Base-by-base conservation (phyloP, 257 asterid genomes). In the Nicotiana tomentosiformis region DNA sequence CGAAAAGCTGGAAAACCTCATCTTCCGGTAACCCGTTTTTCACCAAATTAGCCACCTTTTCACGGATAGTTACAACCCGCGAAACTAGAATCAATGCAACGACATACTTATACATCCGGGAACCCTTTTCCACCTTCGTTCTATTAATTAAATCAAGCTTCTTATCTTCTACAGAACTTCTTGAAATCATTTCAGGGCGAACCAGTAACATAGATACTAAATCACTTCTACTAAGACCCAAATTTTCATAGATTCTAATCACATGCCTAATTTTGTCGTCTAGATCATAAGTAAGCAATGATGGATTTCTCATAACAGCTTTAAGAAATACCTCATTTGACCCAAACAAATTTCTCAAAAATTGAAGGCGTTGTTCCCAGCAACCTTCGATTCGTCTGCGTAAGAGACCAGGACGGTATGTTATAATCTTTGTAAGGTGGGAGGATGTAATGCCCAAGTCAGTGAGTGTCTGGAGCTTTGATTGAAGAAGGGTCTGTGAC, bases 331-430 rank as follows among this genome's bases (percentile, higher is more conserved):
- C 81, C 70, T 91, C 90, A 84, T 79, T 84, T 8, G 94, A 90
- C 64, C 93, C 93, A 84, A 90, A 93, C 82, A 91, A 32, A 46
- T 53, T 68, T 78, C 84, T 85, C n/a, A 93, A 88, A 82, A 86
- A 90, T 35, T 83, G 83, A 26, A 93, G 89, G 80, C 96, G 91
- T 53, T 92, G 93, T 55, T 85, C 81, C 61, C 89, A 85, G 53
- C 64, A 53, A 17, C 65, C 43, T 64, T 88, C 89, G 86, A 90
- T 86, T 61, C 86, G 87, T 82, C 86, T 84, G 87, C 81, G 85
- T 81, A 93, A 93, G 81, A 93, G 88, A 14, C 93, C 91, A 14
- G 96, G 97, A 35, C 93, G 94, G 56, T 93, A 89, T 29, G 90
- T 81, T 16, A 93, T 66, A 56, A 93, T 90, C 85, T 85, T 91